Conservation (phyloP, 371 early-diverging fungal species). For the Phascolomyces articulosus region DNA sequence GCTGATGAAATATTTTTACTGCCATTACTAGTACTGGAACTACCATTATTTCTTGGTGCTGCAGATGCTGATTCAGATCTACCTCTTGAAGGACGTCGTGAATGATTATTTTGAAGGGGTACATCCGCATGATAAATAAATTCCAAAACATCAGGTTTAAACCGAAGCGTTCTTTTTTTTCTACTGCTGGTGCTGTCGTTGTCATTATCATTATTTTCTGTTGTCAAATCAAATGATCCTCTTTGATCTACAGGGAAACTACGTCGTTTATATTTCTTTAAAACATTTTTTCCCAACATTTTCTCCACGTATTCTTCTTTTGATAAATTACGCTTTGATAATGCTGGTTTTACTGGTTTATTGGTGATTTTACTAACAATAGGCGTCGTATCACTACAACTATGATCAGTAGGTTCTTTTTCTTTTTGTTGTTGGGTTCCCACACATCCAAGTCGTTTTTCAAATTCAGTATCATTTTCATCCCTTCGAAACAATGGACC, state of each 20-base stretch:
- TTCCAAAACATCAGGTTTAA: slow-evolving; percentile 13
- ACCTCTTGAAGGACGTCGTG: background rate
- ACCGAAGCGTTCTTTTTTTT: slow-evolving; percentile 4
- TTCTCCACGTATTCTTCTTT: slow-evolving; percentile 9
- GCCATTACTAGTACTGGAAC: no score
- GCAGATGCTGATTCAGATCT: background rate
- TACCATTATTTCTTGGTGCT: background rate
- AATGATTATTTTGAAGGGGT: background rate
- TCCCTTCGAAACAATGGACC: slow-evolving; percentile 8
- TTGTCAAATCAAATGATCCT: background rate
- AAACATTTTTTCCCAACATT: background rate
- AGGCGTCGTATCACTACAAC: no score
- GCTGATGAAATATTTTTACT: slow-evolving; percentile 6
- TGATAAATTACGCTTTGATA: background rate
- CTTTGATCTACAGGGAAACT: slow-evolving; percentile 5
- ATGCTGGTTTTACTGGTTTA: slow-evolving; percentile 4
- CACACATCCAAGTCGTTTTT: slow-evolving; percentile 1
- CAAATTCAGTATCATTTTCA: slow-evolving; percentile 10
- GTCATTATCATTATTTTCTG: background rate
- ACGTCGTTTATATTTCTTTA: slow-evolving; percentile 10
- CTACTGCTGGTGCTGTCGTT: background rate
- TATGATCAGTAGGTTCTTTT: background rate
- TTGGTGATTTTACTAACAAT: no score
- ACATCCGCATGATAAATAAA: slow-evolving; percentile 12
- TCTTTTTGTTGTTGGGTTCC: background rate